Base-by-base conservation (phyloP, 1,284 basidiomycete genomes). In the Ganoderma meredithae region DNA sequence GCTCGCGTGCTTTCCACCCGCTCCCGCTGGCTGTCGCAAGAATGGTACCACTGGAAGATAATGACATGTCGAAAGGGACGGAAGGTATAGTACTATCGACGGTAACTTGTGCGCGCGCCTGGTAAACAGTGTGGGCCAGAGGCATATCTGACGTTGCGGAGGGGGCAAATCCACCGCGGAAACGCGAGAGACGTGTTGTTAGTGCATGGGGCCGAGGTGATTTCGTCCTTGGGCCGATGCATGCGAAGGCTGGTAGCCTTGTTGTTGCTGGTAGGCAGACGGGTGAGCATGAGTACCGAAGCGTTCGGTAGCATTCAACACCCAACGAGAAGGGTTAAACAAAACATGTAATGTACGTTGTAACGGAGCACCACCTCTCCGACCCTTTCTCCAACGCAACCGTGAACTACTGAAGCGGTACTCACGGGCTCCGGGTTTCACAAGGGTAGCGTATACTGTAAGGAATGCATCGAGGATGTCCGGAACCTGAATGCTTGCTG, bases 1-100 rank as follows among this genome's bases (percentile, higher is more conserved):
- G 81, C 9, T 76, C 74, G 40, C 80, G 77, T 49, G 79, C 75
- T 71, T 82, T 84, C 69, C 75, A 83, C 6, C 83, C 82, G 12
- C 79, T 77, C 19, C 74, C 74, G 8, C 71, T 63, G 1, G 73
- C 49, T 19, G 81, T 49, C 0, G 77, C 75, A 9, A 84, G 66
- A 58, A 77, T 79, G 3, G 74, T 71, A 0, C 76, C 78, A 25
- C 68, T 72, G 1, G 74, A 52, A 13, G 80, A 79, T 1, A 81
- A 64, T 15, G 62, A 55, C 60, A 82, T 64, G 13, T 62, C 63
- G 13, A 71, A 67, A 8, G 80, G 78, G 7, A 78, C 76, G 1
- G 58, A n/a, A 22, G 55, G 43, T 17, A 78, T 74, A 5, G 63
- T 58, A 39, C 22, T 59, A n/a, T 76, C 72, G 49, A 69, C 70